Evolutionary conservation across 768 basidiomycete species (phyloP).

Genomic region (Pleurotus platypus): DNA sequence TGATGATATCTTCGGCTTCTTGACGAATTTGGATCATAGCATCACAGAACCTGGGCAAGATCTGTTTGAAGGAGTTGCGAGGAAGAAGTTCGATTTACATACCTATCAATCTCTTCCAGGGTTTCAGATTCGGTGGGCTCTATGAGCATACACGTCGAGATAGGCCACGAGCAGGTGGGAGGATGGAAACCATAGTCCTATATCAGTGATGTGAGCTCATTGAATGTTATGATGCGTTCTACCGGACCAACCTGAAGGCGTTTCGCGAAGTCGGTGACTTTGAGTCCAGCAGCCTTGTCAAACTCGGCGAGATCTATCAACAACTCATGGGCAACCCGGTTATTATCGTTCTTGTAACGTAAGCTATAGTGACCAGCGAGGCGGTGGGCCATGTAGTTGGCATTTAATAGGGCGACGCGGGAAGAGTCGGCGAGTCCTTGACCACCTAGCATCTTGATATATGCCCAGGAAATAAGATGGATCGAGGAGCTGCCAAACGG

Average conservation of each 20-base stretch:
- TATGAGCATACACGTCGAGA: constrained; percentile 94
- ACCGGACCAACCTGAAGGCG: constrained; percentile 68
- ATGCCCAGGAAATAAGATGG: constrained; percentile 96
- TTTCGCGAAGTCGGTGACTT: constrained; percentile 96
- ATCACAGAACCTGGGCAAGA: constrained; percentile 79
- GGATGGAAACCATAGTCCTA: constrained; percentile 94
- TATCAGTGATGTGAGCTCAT: not conserved
- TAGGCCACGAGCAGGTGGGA: constrained; percentile 98
- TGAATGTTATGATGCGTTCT: not conserved
- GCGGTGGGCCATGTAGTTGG: constrained; percentile 95
- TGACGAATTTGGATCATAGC: constrained; percentile 96
- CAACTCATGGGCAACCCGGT: constrained; percentile 92
- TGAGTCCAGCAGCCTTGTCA: constrained; percentile 83
- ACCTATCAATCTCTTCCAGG: constrained; percentile 89
- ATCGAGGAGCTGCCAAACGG: constrained; percentile 96
- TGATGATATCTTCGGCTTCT: constrained; percentile 85
- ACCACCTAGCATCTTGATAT: constrained; percentile 99
- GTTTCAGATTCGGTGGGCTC: constrained; percentile 98
- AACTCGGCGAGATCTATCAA: constrained; percentile 96
- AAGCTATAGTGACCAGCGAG: constrained; percentile 82
- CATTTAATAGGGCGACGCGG: constrained; percentile 85
- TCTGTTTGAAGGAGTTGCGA: not conserved
- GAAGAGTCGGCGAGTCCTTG: constrained; percentile 83
- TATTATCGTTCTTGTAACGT: constrained; percentile 87
- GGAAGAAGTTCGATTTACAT: constrained; percentile 10